A percentile compares a stretch with the other conserved stretches of the same genome.
phyloP scores from a whole-genome alignment of 805 yeast species.

The Candida quercuum region DNA sequence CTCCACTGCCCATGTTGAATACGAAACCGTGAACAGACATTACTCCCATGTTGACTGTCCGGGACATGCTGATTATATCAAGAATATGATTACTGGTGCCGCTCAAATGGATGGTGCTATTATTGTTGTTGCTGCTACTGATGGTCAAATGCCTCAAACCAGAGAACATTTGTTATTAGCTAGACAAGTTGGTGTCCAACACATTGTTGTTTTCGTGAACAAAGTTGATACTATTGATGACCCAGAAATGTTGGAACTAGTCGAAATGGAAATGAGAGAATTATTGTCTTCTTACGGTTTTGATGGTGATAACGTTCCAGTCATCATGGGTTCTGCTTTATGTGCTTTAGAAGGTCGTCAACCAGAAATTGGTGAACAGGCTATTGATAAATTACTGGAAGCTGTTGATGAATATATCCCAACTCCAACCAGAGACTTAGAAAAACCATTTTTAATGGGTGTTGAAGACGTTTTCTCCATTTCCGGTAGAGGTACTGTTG shows the following conservation, averaged over 20 bases:
- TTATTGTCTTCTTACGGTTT: slow-evolving; percentile 85
- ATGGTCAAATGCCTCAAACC: slow-evolving; percentile 99
- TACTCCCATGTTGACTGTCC: slow-evolving; percentile 98
- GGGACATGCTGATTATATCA: slow-evolving; percentile 98
- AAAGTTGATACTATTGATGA: slow-evolving; percentile 97
- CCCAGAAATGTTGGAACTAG: slow-evolving; percentile 98
- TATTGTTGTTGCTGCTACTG: slow-evolving; percentile 98
- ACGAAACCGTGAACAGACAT: slow-evolving; percentile 91
- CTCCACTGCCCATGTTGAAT: slow-evolving; percentile 96
- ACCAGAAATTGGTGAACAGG: slow-evolving; percentile 89
- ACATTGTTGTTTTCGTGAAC: slow-evolving; percentile 95
- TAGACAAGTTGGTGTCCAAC: slow-evolving; percentile 98
- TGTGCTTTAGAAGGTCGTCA: slow-evolving; percentile 86
- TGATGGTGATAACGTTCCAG: slow-evolving; percentile 98
- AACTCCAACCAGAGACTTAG: slow-evolving; percentile 94
- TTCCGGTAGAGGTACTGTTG: slow-evolving; percentile 99
- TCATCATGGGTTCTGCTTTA: slow-evolving; percentile 96
- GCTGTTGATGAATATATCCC: slow-evolving; percentile 95
- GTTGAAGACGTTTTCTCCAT: slow-evolving; percentile 96
- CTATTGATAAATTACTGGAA: slow-evolving; percentile 76
- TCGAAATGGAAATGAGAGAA: slow-evolving; percentile 99
- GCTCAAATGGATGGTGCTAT: slow-evolving; percentile 99
- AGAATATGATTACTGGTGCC: slow-evolving; percentile 99
- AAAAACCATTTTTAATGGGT: slow-evolving; percentile 94
- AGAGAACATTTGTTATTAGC: slow-evolving; percentile 98